A percentile compares a stretch with the other conserved stretches of the same genome.
These are phyloP conservation scores for Picochlorum sp. DNA, from an alignment of 139 green algal species.

Conservation along the genomic window DNA sequence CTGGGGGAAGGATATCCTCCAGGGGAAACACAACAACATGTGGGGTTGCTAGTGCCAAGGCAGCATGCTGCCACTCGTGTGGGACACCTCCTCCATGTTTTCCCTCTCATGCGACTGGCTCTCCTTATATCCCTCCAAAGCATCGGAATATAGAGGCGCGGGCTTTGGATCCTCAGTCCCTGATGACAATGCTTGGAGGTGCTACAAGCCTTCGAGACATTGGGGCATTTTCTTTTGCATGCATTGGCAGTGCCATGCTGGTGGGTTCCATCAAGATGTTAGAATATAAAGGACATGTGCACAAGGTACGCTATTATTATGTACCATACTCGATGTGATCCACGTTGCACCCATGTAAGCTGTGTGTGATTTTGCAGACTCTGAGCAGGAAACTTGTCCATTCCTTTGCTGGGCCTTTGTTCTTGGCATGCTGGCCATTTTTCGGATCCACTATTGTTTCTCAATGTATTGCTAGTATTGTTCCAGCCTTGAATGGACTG, in stretches of 20 bases:
- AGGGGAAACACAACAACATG: no score
- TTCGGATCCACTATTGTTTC: constrained; percentile 46
- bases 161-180: no score
- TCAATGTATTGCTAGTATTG: constrained; percentile 7
- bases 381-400: constrained; percentile 90
- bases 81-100: background rate
- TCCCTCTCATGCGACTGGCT: background rate
- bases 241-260: background rate
- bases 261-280: background rate
- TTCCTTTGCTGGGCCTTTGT: constrained; percentile 75
- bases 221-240: background rate
- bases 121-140: background rate
- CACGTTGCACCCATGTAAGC: background rate
- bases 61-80: background rate
- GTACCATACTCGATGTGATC: no score
- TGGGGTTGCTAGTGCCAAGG: background rate
- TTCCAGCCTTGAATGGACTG: constrained; percentile 6
- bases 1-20: no score
- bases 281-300: background rate
- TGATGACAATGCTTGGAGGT: no score
- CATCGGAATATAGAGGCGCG: no score
- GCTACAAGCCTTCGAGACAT: background rate
- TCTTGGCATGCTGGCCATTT: constrained; percentile 75
- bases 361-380: constrained; percentile 43
- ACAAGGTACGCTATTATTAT: background rate